Percentiles rank a stretch among this genome's conserved stretches.
These are phyloP conservation scores for Flaveria floridana DNA, from an alignment of 140 eudicot genomes.

Conservation along the genomic window DNA sequence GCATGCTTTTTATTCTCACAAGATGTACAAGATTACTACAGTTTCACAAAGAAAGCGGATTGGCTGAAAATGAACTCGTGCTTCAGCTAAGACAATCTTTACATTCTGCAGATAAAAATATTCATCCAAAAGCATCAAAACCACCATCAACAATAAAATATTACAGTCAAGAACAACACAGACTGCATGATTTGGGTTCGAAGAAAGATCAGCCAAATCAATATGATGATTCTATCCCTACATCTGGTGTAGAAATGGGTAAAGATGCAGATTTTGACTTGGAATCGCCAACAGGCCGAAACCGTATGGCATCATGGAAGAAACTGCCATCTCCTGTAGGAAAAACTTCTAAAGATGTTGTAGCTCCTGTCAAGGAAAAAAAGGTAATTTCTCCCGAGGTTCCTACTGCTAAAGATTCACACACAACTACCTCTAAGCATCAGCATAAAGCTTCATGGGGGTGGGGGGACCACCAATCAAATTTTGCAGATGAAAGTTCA, in stretches of 20 bases:
- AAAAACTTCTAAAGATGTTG: constrained; percentile 51
- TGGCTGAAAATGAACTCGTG: constrained; percentile 81
- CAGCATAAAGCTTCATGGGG: constrained; percentile 92
- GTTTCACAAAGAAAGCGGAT: constrained; percentile 94
- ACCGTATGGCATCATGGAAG: constrained; percentile 93
- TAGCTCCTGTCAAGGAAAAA: constrained; percentile 33
- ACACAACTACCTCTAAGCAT: constrained; percentile 55
- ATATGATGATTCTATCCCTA: neutral
- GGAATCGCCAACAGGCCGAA: constrained; percentile 59
- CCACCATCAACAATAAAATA: constrained; percentile 55
- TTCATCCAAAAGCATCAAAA: constrained; percentile 49
- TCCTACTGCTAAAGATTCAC: constrained; percentile 53
- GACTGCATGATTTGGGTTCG: constrained; percentile 43
- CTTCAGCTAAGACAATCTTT: constrained; percentile 77
- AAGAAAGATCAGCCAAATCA: constrained; percentile 42
- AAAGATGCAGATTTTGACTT: constrained; percentile 43
- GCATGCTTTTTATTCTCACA: constrained; percentile 98
- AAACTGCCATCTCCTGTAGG: constrained; percentile 75
- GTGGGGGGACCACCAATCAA: constrained; percentile 84
- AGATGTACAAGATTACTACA: constrained; percentile 93
- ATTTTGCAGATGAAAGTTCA: constrained; percentile 62
- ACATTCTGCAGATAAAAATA: constrained; percentile 57
- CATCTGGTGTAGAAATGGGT: constrained; percentile 38
- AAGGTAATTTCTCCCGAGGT: constrained; percentile 45
- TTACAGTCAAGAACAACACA: constrained; percentile 88